A percentile compares a stretch with the other conserved stretches of the same genome.
phyloP scores from a whole-genome alignment of 1,284 basidiomycete genomes.

The Mycena citricolor region DNA sequence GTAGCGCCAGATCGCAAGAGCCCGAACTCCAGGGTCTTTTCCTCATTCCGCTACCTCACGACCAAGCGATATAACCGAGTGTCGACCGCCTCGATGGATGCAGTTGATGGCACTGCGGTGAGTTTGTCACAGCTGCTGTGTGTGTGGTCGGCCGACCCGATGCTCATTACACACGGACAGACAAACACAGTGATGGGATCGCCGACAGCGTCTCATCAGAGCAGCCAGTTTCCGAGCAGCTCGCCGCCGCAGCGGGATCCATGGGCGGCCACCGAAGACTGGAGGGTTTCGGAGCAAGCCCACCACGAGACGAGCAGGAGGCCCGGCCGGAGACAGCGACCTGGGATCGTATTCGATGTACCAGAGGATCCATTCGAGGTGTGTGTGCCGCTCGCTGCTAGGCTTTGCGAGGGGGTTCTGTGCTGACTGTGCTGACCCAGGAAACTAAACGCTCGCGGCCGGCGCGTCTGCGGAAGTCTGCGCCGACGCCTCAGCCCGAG shows the following conservation, averaged over 20 bases:
- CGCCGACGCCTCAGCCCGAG: too few relatives aligned
- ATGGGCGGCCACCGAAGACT: conserved; percentile 59
- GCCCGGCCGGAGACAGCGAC: conserved; percentile 52
- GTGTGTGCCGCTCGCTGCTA: neutral
- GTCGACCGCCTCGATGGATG: conserved; percentile 73
- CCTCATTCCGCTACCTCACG: conserved; percentile 59
- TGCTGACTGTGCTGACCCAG: neutral
- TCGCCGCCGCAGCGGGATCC: conserved; percentile 65
- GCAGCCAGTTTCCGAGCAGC: conserved; percentile 53
- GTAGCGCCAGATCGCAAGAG: conserved; percentile 39
- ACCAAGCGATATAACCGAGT: conserved; percentile 63
- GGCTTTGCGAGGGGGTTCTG: neutral
- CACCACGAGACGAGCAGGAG: conserved; percentile 29
- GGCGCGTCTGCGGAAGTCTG: too few relatives aligned
- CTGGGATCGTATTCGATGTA: conserved; percentile 71
- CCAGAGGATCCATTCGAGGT: conserved; percentile 48
- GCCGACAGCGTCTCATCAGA: conserved; percentile 63
- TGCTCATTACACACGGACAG: conserved; percentile 38
- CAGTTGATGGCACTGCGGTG: conserved; percentile 73
- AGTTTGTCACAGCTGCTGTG: conserved; percentile 33
- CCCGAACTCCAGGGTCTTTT: conserved; percentile 49
- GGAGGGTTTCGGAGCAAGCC: conserved; percentile 58
- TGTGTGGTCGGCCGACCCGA: conserved; percentile 19
- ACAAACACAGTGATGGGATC: conserved; percentile 72
- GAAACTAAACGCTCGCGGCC: conserved; percentile 8